These are phyloP conservation scores for Boletus huronensis DNA, from an alignment of 768 basidiomycete genomes.

Conservation along the genomic window DNA sequence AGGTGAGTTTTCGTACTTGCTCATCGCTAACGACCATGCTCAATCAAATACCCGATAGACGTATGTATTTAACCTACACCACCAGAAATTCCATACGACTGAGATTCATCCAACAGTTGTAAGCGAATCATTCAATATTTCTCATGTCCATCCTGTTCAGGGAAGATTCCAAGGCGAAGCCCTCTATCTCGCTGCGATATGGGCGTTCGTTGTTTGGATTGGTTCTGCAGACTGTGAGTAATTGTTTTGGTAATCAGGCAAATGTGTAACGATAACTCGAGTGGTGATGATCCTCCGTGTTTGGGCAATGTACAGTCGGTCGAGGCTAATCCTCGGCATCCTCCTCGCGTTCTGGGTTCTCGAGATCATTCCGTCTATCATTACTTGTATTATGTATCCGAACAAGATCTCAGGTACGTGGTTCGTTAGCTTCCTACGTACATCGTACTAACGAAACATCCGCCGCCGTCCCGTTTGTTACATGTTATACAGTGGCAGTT, in stretches of 20 bases:
- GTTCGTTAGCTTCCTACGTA: neutral
- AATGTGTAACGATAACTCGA: neutral
- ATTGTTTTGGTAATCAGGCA: neutral
- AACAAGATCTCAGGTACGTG: neutral
- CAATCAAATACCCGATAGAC: neutral
- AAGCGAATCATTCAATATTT: neutral
- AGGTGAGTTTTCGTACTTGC: neutral
- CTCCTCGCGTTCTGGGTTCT: slow-evolving; percentile 7
- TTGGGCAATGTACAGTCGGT: slow-evolving; percentile 10
- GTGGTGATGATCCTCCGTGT: slow-evolving; percentile 18
- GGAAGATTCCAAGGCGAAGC: neutral
- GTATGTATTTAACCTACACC: slow-evolving; percentile 1
- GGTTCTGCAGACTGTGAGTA: slow-evolving; percentile 11
- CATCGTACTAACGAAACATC: neutral
- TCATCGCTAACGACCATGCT: neutral
- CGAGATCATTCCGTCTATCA: neutral
- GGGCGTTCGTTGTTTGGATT: neutral
- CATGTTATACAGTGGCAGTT: neutral
- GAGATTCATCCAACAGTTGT: slow-evolving; percentile 5
- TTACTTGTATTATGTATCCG: neutral
- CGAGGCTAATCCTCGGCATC: slow-evolving; percentile 4
- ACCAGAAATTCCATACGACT: neutral
- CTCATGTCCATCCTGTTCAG: neutral
- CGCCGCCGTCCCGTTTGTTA: neutral
- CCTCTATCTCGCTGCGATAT: slow-evolving; percentile 2